A percentile compares a stretch with the other conserved stretches of the same genome.
These are phyloP conservation scores for Tagetes erecta DNA, from an alignment of 129 eudicot species.

Conservation along the genomic window DNA sequence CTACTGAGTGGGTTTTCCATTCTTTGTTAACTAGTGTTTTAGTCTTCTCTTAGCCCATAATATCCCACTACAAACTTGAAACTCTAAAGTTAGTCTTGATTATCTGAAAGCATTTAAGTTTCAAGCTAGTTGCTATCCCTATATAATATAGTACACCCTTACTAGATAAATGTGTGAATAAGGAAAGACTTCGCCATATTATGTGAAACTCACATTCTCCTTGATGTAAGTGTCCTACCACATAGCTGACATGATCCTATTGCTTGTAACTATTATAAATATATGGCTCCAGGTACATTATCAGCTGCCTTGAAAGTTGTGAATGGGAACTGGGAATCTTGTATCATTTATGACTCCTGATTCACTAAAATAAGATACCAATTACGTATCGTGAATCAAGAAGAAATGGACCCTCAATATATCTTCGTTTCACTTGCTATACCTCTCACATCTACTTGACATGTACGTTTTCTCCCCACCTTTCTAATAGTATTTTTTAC, in stretches of 20 bases:
- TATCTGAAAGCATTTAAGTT: no score
- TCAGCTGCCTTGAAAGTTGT: neutral
- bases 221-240: neutral
- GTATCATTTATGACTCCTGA: neutral
- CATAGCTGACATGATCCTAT: slow-evolving; percentile 4
- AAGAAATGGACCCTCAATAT: neutral
- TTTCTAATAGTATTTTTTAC: neutral
- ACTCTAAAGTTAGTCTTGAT: neutral
- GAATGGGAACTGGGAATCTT: no score
- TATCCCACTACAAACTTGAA: neutral
- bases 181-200: neutral
- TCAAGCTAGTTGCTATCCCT: no score
- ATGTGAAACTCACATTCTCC: neutral
- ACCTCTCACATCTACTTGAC: neutral
- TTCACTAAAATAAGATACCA: neutral
- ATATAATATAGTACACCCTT: neutral
- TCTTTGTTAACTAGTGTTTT: neutral
- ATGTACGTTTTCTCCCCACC: neutral
- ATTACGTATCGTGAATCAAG: neutral
- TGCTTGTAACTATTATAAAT: neutral
- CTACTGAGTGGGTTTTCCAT: neutral
- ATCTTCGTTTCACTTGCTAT: neutral
- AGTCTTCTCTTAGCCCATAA: neutral
- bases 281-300: neutral
- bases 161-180: neutral